Conservation (phyloP, 2,329 filamentous ascomycete species). For the Xylariaceae sp. region DNA sequence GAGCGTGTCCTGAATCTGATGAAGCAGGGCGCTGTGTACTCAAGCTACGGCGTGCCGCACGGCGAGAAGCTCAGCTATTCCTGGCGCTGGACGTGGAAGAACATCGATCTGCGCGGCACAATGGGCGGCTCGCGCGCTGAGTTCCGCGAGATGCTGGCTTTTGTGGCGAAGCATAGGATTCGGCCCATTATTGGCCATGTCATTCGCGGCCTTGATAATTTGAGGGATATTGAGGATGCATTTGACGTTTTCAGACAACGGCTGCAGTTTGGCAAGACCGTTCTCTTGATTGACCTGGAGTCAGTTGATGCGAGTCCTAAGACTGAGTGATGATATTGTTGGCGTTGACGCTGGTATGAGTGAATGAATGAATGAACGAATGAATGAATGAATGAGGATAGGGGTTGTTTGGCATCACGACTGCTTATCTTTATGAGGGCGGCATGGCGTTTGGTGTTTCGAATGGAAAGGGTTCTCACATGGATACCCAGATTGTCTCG, state of each 20-base stretch:
- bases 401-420: too few relatives aligned
- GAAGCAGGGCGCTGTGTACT: conserved; percentile 77
- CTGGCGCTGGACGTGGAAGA: conserved; percentile 79
- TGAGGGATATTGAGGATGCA: conserved; percentile 72
- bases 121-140: conserved; percentile 91
- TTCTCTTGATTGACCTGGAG: conserved; percentile 34
- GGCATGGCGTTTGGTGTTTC: neutral
- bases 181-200: conserved; percentile 71
- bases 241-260: conserved; percentile 86
- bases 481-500: too few relatives aligned
- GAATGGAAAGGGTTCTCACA: neutral
- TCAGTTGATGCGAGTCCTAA: neutral
- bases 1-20: conserved; percentile 59
- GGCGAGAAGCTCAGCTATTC: conserved; percentile 77
- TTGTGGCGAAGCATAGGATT: conserved; percentile 69
- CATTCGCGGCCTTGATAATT: conserved; percentile 65
- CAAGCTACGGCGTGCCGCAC: conserved; percentile 88
- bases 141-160: conserved; percentile 84
- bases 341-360: too few relatives aligned
- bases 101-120: conserved; percentile 77
- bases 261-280: conserved; percentile 87
- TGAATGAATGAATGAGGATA: neutral
- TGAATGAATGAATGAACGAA: too few relatives aligned
- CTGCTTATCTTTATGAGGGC: neutral
- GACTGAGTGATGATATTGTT: neutral